Conservation (phyloP, 1,139 yeast genomes). For the Lizanozyma gosingica region DNA sequence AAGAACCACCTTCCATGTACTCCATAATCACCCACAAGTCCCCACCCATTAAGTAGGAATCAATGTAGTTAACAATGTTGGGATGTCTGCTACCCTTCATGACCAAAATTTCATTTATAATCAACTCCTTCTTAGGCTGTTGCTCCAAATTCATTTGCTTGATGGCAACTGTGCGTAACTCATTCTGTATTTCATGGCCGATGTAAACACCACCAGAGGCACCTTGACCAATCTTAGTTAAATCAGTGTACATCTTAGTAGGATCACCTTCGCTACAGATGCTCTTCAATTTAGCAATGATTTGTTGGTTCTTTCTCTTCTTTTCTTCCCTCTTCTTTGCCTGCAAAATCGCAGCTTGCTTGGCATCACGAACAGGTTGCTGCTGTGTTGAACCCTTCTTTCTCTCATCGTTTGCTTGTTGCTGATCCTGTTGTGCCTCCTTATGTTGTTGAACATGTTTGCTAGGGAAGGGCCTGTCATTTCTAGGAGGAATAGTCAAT, state of each 20-base stretch:
- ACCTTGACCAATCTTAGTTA: constrained; percentile 91
- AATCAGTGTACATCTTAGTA: constrained; percentile 54
- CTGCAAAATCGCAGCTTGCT: constrained; percentile 46
- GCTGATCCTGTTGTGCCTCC: constrained; percentile 2
- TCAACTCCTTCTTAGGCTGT: constrained; percentile 93
- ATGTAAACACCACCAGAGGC: constrained; percentile 97
- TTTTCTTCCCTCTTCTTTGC: constrained; percentile 74
- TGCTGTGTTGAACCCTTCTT: constrained; percentile 14
- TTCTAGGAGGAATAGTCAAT: constrained; percentile 16
- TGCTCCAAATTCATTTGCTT: constrained; percentile 90
- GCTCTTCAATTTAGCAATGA: constrained; percentile 58
- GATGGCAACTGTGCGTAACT: constrained; percentile 71
- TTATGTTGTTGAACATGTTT: constrained; percentile 3
- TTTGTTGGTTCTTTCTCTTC: constrained; percentile 57
- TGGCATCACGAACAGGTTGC: constrained; percentile 44
- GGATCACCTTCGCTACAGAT: constrained; percentile 91
- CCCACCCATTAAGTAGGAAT: constrained; percentile 43
- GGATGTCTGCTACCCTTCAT: constrained; percentile 40
- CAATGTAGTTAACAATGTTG: constrained; percentile 37
- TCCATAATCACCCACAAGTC: constrained; percentile 98
- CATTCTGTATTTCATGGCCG: constrained; percentile 57
- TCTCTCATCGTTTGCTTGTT: constrained; percentile 6
- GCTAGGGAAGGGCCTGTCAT: constrained; percentile 6
- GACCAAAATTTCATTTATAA: constrained; percentile 44
- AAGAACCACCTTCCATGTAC: constrained; percentile 95